phyloP scores from a whole-genome alignment of 2,329 filamentous ascomycete species.

The Dothiorella sarmentorum region DNA sequence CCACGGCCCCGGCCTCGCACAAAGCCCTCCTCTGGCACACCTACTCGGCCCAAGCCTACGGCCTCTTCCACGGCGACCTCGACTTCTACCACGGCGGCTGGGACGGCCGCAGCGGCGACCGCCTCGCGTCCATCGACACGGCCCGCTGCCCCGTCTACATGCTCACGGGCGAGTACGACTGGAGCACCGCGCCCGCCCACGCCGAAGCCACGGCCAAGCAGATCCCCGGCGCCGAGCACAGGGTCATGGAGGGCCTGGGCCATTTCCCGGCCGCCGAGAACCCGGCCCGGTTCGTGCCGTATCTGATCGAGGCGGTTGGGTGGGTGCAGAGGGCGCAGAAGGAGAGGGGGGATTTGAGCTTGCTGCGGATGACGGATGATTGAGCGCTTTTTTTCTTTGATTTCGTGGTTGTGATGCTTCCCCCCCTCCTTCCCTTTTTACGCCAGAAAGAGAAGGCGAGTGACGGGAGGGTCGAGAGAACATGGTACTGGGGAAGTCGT shows the following conservation, averaged over 20 bases:
- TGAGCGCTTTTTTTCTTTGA: not conserved
- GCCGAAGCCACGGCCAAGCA: slow-evolving; percentile 46
- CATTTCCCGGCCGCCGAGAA: slow-evolving; percentile 50
- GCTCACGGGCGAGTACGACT: slow-evolving; percentile 51
- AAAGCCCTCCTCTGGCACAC: slow-evolving; percentile 51
- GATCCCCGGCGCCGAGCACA: slow-evolving; percentile 45
- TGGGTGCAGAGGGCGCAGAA: slow-evolving; percentile 30
- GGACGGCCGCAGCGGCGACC: slow-evolving; percentile 47
- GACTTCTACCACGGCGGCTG: slow-evolving; percentile 53
- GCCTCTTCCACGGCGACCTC: slow-evolving; percentile 51
- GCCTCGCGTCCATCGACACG: slow-evolving; percentile 45
- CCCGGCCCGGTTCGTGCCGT: slow-evolving; percentile 37
- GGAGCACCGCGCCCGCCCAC: slow-evolving; percentile 48
- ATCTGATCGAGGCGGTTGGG: slow-evolving; percentile 38
- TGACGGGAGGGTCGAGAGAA: no score
- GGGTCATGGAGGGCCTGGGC: slow-evolving; percentile 45
- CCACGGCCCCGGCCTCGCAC: slow-evolving; percentile 43
- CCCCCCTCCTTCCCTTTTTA: no score
- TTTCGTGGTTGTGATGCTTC: no score
- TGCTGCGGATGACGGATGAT: slow-evolving; percentile 18
- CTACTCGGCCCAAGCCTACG: slow-evolving; percentile 50
- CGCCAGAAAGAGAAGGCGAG: no score
- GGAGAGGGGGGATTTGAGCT: slow-evolving; percentile 8
- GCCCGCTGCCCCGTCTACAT: slow-evolving; percentile 51
- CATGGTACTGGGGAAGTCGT: no score